Base-by-base conservation (phyloP, 345 rosid genomes). In the Ceriops tagal region DNA sequence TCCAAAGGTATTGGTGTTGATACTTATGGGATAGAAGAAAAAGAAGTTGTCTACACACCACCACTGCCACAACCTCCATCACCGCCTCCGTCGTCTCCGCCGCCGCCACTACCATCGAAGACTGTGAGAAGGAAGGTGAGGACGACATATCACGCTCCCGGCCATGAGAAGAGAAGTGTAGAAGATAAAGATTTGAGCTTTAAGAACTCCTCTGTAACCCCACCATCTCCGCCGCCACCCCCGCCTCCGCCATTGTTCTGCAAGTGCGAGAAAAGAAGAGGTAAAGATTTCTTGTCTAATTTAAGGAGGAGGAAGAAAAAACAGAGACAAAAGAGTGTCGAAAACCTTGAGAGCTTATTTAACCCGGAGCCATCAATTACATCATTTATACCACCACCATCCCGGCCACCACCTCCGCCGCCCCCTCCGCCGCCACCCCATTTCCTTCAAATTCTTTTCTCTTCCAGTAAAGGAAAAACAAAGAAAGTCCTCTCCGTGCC, bases 321-420 rank as follows among this genome's bases (percentile, higher is more conserved):
- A 65, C 96, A 82, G 61, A 72, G 97, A 59, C 96, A 93, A 79
- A 87, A 83, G 75, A 93, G 98, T 77, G 83, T 86, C 27, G 98
- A 92, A 68, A 87, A 86, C 63, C 91, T 92, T 11, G 97, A 83
- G 31, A 64, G 75, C 68, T 84, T 92, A 67, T 84, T 92, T 68
- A 67, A 80, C 53, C 80, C 78, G 13, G 71, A 79, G 61, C 43
- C 82, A 7, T 27, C 78, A 21, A 61, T 66, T 34, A 15, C 63
- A 21, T 60, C 78, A 58, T 19, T 46, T 10, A 68, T 69, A 53
- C 82, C 78, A 0, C 61, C 80, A 3, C 58, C 70, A 3, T 58
- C 83, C 3, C 78, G 72, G 3, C 66, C 73, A 1, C 77, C 75
- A 3, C 73, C 78, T 0, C 77, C 84, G 0, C 78, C 82, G 0